Conservation (phyloP, 2,329 filamentous ascomycete genomes). For the Monilinia aucupariae region DNA sequence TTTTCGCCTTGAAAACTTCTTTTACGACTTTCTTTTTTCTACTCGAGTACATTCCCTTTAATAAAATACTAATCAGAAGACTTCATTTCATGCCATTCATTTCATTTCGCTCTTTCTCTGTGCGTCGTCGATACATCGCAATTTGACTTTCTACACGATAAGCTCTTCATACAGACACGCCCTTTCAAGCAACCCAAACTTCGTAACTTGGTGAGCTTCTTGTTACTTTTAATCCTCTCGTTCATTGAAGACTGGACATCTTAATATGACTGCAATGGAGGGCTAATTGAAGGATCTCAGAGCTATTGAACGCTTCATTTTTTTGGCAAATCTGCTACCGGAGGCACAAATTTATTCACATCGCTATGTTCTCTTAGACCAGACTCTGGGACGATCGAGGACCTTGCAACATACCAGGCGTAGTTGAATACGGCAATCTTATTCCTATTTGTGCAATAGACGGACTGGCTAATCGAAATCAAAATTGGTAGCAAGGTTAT, state of each 20-base stretch:
- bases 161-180: background rate
- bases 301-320: background rate
- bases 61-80: background rate
- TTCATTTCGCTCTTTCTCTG: conserved; percentile 14
- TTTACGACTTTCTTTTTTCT: background rate
- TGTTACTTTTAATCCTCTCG: background rate
- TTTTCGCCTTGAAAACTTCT: background rate
- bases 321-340: conserved; percentile 9
- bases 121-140: background rate
- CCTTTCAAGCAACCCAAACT: background rate
- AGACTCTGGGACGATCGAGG: background rate
- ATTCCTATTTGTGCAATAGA: background rate
- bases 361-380: conserved; percentile 8
- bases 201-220: background rate
- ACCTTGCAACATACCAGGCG: background rate
- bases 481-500: background rate
- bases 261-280: background rate
- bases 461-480: background rate
- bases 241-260: background rate
- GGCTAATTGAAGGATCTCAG: background rate
- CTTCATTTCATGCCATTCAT: background rate
- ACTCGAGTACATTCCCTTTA: background rate
- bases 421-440: background rate
- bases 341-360: background rate
- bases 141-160: background rate